Percentiles rank a stretch among this genome's conserved stretches.
These are phyloP conservation scores for Pseudogymnoascus sp. DNA, from an alignment of 2,329 filamentous ascomycete species.

Conservation along the genomic window DNA sequence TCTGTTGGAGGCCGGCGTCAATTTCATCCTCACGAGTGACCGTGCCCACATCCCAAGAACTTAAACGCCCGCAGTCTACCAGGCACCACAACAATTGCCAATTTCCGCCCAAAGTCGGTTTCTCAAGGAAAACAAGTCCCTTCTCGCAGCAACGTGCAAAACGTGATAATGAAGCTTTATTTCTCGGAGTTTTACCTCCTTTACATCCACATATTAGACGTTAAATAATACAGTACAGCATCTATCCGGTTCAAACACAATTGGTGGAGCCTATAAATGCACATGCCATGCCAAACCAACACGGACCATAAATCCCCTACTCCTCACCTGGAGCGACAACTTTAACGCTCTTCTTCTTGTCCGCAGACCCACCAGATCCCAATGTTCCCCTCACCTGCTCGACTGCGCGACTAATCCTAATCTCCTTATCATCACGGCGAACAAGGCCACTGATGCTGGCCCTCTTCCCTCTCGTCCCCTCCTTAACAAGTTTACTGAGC, in stretches of 20 bases:
- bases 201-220: not conserved
- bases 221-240: not conserved
- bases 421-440: conserved; percentile 45
- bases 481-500: conserved; percentile 22
- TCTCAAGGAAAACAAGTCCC: too few relatives aligned
- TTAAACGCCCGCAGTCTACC: too few relatives aligned
- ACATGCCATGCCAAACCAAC: not conserved
- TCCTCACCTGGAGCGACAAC: conserved; percentile 36
- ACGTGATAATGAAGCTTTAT: not conserved
- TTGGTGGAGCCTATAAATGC: not conserved
- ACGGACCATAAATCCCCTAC: not conserved
- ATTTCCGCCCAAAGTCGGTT: too few relatives aligned
- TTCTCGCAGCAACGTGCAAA: not conserved
- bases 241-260: not conserved
- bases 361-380: conserved; percentile 19
- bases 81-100: too few relatives aligned
- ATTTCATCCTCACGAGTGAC: not conserved
- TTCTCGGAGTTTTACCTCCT: not conserved
- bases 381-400: conserved; percentile 51
- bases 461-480: conserved; percentile 20
- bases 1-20: not conserved
- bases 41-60: too few relatives aligned
- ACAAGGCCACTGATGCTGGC: conserved; percentile 24
- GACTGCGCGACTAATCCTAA: conserved; percentile 52
- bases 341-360: conserved; percentile 58